These are phyloP conservation scores for Cyclotella cryptica DNA, from an alignment of 108 stramenopile genomes.

Conservation along the genomic window DNA sequence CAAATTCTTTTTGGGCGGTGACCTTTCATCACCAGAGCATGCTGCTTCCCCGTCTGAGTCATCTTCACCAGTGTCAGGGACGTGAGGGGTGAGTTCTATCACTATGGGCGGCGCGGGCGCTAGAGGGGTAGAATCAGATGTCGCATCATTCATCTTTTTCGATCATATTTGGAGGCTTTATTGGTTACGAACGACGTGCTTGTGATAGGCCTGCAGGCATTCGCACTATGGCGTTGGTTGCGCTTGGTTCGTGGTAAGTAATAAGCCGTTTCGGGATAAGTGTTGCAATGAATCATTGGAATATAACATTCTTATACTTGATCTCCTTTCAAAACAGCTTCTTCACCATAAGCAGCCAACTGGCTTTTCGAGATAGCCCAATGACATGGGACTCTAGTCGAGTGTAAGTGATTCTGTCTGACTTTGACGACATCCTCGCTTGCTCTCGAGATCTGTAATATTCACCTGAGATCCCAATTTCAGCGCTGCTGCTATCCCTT, in stretches of 20 bases:
- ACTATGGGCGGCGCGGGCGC: constrained; percentile 68
- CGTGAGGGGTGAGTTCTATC: constrained; percentile 74
- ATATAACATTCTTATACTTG: background rate
- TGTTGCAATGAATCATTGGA: background rate
- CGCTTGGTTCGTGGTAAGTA: constrained; percentile 73
- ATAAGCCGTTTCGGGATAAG: background rate
- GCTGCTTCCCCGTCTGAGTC: too few relatives aligned
- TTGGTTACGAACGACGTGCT: constrained; percentile 87
- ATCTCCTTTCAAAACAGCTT: constrained; percentile 28
- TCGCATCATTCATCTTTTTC: too few relatives aligned
- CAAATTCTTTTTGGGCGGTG: too few relatives aligned
- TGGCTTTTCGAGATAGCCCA: constrained; percentile 82
- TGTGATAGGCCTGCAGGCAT: constrained; percentile 92
- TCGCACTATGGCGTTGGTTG: constrained; percentile 89
- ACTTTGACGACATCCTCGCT: background rate
- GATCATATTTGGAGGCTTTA: constrained; percentile 67
- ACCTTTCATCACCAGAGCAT: too few relatives aligned
- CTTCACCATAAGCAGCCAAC: constrained; percentile 80
- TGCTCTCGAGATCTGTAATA: background rate
- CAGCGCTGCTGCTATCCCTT: constrained; percentile 52
- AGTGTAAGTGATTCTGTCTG: constrained; percentile 14
- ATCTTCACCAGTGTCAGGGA: too few relatives aligned
- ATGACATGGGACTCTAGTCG: constrained; percentile 75
- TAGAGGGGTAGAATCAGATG: too few relatives aligned
- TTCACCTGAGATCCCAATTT: background rate